Conservation (phyloP, 768 basidiomycete species). For the Lentinula sp. region DNA sequence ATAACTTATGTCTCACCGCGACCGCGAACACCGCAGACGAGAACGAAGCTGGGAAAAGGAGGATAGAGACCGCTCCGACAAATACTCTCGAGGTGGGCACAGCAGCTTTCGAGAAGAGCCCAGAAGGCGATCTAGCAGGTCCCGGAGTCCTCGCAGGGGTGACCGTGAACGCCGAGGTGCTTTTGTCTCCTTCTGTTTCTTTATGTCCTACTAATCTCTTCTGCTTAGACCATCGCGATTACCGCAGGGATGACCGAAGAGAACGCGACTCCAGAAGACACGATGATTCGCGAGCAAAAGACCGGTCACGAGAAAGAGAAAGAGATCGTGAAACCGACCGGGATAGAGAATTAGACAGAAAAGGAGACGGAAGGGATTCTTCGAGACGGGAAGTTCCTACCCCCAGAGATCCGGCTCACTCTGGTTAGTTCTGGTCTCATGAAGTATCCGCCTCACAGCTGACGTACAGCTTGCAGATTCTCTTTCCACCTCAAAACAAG, state of each 20-base stretch:
- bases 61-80: slow-evolving; percentile 35
- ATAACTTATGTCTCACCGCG: slow-evolving; percentile 50
- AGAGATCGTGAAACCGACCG: slow-evolving; percentile 27
- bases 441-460: neutral
- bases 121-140: slow-evolving; percentile 35
- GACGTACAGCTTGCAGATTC: slow-evolving; percentile 12
- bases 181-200: neutral
- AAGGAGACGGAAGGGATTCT: slow-evolving; percentile 26
- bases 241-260: slow-evolving; percentile 18
- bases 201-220: neutral
- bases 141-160: slow-evolving; percentile 36
- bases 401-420: neutral
- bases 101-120: slow-evolving; percentile 33
- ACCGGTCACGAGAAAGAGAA: slow-evolving; percentile 10
- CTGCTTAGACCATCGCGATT: neutral
- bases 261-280: slow-evolving; percentile 19
- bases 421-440: neutral
- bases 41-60: slow-evolving; percentile 64
- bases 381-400: slow-evolving; percentile 24
- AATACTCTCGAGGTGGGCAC: slow-evolving; percentile 33
- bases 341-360: slow-evolving; percentile 33
- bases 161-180: slow-evolving; percentile 32
- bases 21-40: slow-evolving; percentile 50
- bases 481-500: slow-evolving; percentile 22
- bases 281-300: slow-evolving; percentile 24